Base-by-base conservation (phyloP, 169 alveolate genomes). In the Plasmodium gallinaceum region DNA sequence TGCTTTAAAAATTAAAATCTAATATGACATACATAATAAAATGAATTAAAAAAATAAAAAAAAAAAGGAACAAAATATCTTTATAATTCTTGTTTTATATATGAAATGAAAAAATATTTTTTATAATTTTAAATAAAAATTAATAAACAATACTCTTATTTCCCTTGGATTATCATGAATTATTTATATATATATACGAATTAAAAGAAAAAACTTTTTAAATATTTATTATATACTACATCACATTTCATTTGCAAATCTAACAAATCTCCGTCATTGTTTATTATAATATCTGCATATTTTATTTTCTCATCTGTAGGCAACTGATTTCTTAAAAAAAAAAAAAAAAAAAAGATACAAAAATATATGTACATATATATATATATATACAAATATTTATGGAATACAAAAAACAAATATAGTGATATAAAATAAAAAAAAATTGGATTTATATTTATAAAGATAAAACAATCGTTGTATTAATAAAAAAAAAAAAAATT, bases 201-300 rank as follows among this genome's bases (percentile, higher is more conserved):
- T 83, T 83, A 83, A 58, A 83, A 83, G 80, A 86, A 86, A 72
- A 86, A 86, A 61, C 69, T 86, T 39, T 71, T 86, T 52, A 86
- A 71, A 51, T 86, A 72, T 86, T 86, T 86, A 68, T 86, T 72
- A 72, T 60, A 86, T 24, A 86, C 92, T 24, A 71, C 92, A 52
- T 86, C 92, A 42, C 92, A 86, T 48, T 86, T 86, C 87, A 69
- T 86, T 60, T 86, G 70, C 69, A 86, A 54, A 70, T 86, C 88
- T 71, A 71, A n/a, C 46, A 86, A 70, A 86, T 86, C 92, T 52
- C 87, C 92, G 43, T 86, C 92, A 24, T 86, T 86, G 92, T 86
- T 86, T 70, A 86, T 86, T 61, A 86, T 72, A 71, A 86, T 86
- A 42, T 86, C 92, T 26, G 92, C 86, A 43, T 58, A 72, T 48